These are phyloP conservation scores for Fusarium algeriense DNA, from an alignment of 2,329 filamentous ascomycete genomes.

Conservation along the genomic window DNA sequence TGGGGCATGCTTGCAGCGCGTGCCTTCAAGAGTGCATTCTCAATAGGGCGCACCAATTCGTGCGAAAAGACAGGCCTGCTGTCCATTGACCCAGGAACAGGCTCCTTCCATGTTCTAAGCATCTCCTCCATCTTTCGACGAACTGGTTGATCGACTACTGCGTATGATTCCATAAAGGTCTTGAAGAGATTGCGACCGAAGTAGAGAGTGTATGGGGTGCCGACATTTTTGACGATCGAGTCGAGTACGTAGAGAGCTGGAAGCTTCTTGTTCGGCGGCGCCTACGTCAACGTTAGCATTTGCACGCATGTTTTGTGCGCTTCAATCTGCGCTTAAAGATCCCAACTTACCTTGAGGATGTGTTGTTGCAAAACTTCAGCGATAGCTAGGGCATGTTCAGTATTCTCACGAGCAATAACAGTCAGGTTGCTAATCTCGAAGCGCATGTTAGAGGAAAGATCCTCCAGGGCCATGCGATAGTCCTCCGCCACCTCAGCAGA, in stretches of 20 bases:
- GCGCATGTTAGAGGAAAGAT: slow-evolving; percentile 89
- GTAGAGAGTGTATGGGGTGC: slow-evolving; percentile 96
- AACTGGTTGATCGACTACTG: slow-evolving; percentile 83
- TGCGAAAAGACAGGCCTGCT: slow-evolving; percentile 90
- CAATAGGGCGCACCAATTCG: slow-evolving; percentile 89
- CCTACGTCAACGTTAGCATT: slow-evolving; percentile 68
- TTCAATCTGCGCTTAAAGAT: neutral
- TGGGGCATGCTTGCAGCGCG: slow-evolving; percentile 69
- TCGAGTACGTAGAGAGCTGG: slow-evolving; percentile 98
- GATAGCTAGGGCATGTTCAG: slow-evolving; percentile 93
- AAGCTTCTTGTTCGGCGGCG: slow-evolving; percentile 87
- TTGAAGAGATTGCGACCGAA: slow-evolving; percentile 91
- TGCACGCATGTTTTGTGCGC: neutral
- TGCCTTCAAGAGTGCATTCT: slow-evolving; percentile 92
- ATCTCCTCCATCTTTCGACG: slow-evolving; percentile 96
- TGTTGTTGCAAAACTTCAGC: slow-evolving; percentile 91
- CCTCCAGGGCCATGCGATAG: slow-evolving; percentile 92
- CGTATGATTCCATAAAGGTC: slow-evolving; percentile 97
- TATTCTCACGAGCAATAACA: slow-evolving; percentile 97
- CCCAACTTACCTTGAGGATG: slow-evolving; percentile 85
- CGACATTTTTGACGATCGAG: slow-evolving; percentile 98
- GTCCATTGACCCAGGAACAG: slow-evolving; percentile 92
- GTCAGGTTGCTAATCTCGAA: slow-evolving; percentile 98
- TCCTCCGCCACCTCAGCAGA: slow-evolving; percentile 92
- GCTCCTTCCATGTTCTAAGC: slow-evolving; percentile 97